These are phyloP conservation scores for Saposhnikovia divaricata DNA, from an alignment of 129 eudicot genomes.

Conservation along the genomic window DNA sequence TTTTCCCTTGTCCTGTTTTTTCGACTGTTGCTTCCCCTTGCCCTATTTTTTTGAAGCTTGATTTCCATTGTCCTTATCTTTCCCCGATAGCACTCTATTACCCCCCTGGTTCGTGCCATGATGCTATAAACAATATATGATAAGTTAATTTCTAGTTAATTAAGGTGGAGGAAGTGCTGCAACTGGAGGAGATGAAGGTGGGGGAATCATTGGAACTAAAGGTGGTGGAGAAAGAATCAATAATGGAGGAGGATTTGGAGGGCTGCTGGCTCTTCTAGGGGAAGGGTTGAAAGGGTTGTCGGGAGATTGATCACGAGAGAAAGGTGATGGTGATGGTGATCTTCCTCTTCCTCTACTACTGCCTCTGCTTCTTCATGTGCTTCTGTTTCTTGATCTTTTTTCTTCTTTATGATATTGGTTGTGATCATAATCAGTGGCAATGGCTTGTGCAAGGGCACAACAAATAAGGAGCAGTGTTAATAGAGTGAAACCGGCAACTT, in stretches of 20 bases:
- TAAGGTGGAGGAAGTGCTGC: slow-evolving; percentile 5
- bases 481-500: slow-evolving; percentile 7
- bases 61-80: no score
- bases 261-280: not conserved
- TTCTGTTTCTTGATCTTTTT: slow-evolving; percentile 14
- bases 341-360: slow-evolving; percentile 14
- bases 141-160: no score
- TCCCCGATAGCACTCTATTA: no score
- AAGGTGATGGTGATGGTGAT: slow-evolving; percentile 30
- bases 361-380: slow-evolving; percentile 10
- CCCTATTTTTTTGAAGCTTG: no score
- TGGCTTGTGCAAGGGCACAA: slow-evolving; percentile 25
- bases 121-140: no score
- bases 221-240: slow-evolving; percentile 22
- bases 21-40: no score
- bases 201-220: not conserved
- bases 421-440: slow-evolving; percentile 1
- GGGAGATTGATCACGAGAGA: slow-evolving; percentile 31
- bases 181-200: slow-evolving; percentile 5
- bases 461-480: slow-evolving; percentile 31
- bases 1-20: no score
- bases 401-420: not conserved
- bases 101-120: no score
- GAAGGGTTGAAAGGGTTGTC: slow-evolving; percentile 31
- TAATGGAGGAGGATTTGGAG: slow-evolving; percentile 11